phyloP scores from a whole-genome alignment of 768 basidiomycete genomes.

The Naganishia antarctica region DNA sequence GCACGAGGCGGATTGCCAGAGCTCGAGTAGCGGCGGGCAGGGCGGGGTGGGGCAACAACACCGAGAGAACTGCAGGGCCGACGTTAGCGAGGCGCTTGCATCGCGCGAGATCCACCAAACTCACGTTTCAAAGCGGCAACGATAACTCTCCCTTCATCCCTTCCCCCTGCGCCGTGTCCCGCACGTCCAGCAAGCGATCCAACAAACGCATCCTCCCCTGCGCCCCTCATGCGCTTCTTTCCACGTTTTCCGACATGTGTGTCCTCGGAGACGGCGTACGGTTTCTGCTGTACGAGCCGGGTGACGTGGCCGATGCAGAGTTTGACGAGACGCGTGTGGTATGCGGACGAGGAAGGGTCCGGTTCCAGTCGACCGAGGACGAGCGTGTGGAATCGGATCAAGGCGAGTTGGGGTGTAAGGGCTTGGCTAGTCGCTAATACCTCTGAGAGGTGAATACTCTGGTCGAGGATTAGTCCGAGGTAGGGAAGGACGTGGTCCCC shows the following conservation, averaged over 20 bases:
- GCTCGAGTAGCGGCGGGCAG: slow-evolving; percentile 29
- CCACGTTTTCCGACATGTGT: slow-evolving; percentile 34
- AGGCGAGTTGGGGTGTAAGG: slow-evolving; percentile 29
- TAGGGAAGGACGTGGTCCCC: slow-evolving; percentile 46
- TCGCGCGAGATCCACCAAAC: slow-evolving; percentile 14
- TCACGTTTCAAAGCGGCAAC: slow-evolving; percentile 23
- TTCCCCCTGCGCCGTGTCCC: slow-evolving; percentile 23
- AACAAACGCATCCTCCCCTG: slow-evolving; percentile 43
- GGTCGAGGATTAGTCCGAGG: slow-evolving; percentile 42
- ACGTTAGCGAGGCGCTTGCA: background rate
- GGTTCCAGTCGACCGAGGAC: slow-evolving; percentile 28
- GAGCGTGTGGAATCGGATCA: slow-evolving; percentile 38
- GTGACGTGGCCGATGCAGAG: slow-evolving; percentile 32
- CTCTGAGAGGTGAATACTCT: slow-evolving; percentile 44
- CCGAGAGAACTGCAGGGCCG: background rate
- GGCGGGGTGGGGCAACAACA: slow-evolving; percentile 34
- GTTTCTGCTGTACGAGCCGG: slow-evolving; percentile 21
- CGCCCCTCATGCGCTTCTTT: slow-evolving; percentile 45
- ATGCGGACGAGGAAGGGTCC: slow-evolving; percentile 36
- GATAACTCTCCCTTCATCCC: slow-evolving; percentile 25
- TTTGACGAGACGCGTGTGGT: slow-evolving; percentile 38
- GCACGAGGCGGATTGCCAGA: slow-evolving; percentile 25
- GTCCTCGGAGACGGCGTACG: slow-evolving; percentile 17
- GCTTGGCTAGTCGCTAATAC: slow-evolving; percentile 22
- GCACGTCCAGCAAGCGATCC: slow-evolving; percentile 41